These are phyloP conservation scores for Rhododendron kiyosumense DNA, from an alignment of 148 eudicot genomes.

Conservation along the genomic window DNA sequence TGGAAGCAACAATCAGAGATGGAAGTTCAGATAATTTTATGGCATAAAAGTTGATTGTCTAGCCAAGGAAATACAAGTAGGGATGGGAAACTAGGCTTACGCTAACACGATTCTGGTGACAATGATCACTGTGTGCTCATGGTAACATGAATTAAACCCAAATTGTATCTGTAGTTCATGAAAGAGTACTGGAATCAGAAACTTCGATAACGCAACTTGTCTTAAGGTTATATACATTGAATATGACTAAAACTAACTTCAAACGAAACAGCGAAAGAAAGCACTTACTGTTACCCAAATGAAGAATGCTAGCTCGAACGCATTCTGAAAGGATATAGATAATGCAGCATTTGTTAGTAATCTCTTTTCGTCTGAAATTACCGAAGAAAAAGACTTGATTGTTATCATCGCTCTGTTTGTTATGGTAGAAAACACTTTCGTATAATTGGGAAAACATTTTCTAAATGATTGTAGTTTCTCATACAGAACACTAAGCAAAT, in stretches of 20 bases:
- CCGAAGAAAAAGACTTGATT: neutral
- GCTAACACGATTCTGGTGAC: conserved; percentile 31
- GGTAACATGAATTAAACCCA: conserved; percentile 38
- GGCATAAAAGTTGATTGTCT: neutral
- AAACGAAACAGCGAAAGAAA: neutral
- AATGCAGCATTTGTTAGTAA: neutral
- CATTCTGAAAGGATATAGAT: conserved; percentile 25
- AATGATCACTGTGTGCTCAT: conserved; percentile 22
- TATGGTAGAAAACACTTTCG: neutral
- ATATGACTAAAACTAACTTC: neutral
- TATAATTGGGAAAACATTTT: neutral
- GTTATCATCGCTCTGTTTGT: neutral
- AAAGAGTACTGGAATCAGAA: neutral
- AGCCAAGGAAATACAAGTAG: neutral
- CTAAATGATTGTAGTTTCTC: neutral
- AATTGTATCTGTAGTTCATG: conserved; percentile 28
- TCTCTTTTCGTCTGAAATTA: neutral
- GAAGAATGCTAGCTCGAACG: conserved; percentile 46
- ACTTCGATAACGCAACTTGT: neutral
- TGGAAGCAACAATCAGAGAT: neutral
- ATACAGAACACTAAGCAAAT: neutral
- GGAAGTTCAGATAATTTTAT: neutral
- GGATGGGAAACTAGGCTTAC: conserved; percentile 20
- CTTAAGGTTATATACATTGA: too few relatives aligned
- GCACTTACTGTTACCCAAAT: conserved; percentile 37